Evolutionary conservation across 1,284 basidiomycete genomes (phyloP), one percentile per base, ranked within the genome.

Genomic region (Ganoderma sinense): DNA sequence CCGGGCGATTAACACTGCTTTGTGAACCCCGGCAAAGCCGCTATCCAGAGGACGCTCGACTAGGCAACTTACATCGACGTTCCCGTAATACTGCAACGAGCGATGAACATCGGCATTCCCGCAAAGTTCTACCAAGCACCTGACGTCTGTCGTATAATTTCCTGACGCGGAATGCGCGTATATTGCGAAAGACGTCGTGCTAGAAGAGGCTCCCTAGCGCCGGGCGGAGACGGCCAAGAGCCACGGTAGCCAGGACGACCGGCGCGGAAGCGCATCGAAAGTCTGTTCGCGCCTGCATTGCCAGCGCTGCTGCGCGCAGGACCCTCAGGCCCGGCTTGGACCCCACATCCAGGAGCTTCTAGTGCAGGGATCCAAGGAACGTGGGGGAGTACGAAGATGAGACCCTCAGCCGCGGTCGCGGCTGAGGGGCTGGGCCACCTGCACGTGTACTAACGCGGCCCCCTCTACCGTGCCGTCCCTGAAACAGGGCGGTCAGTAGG

Each of bases 291-390:
- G 56, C 58, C 33, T 36, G 45, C 45, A 48, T 48, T 23, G n/a
- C 33, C n/a, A 58, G 55, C 29, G 55, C 56, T 40, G 20, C 36
- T 39, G 58, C 33, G 58, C 58, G 7, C 58, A 41, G 2, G 58
- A 26, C 20, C 36, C 53, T 55, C 53, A 59, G 16, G 29, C 31
- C 58, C 23, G n/a, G 5, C 33, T n/a, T 39, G 8, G 36, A 40
- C n/a, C 36, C 66, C 62, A 68, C 55, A 63, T 55, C 61, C 66
- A 3, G 16, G 43, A 45, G 62, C 62, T 68, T 68, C 66, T 68
- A 68, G 66, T 26, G 23, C 40, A 58, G 66, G 66, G 66, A 62
- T 36, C 36, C 36, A 36, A 36, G 36, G 36, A 36, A 67, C 36
- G 31, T 36, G 58, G 26, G 36, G n/a, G 8, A 18, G 33, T 36